Evolutionary conservation across 2,329 filamentous ascomycete genomes (phyloP), one percentile per base, ranked within the genome.

Genomic region (Nemania sp.): DNA sequence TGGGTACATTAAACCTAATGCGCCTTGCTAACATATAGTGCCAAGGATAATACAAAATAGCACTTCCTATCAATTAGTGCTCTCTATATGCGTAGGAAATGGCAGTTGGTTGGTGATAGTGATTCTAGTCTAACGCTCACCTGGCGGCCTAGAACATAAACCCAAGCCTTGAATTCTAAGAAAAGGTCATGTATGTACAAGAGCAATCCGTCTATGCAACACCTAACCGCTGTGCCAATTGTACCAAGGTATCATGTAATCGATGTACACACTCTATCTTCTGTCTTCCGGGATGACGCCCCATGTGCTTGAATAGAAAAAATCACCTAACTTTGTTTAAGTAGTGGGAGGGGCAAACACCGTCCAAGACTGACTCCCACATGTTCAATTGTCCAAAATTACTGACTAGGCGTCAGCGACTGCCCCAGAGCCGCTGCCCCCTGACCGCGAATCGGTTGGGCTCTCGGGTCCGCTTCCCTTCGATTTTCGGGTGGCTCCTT

Each of bases 401-500:
- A 56, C 13, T 15, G 20, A 15, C 35, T 5, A 38, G 29, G 29
- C 7, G 38, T 57, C 24, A 11, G 53, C 24, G 20, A 22, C 55
- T 1, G 29, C 26, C 7, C 22, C 29, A 5, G 66, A 47, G 32
- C n/a, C 20, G 13, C 54, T 54, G 13, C 43, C 55, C 7, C 24
- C 66, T 1, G 43, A 56, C 24, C 47, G 41, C 15, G 70, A 68
- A 32, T 64, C 67, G 29, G 57, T 61, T 26, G 72, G 69, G n/a
- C 66, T 70, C 35, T 69, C 66, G 20, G 72, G 56, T n/a, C 66
- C 70, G 53, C 60, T 60, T 53, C 53, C 67, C 43, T 67, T 67
- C 43, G 38, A 11, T 54, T 64, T 74, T 68, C 73, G 75, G 5
- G 51, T 47, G n/a, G 74, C 72, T n/a, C 77, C 73, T 60, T 79